Base-by-base conservation (phyloP, 2,329 filamentous ascomycete genomes). In the Aspergillus sp. region DNA sequence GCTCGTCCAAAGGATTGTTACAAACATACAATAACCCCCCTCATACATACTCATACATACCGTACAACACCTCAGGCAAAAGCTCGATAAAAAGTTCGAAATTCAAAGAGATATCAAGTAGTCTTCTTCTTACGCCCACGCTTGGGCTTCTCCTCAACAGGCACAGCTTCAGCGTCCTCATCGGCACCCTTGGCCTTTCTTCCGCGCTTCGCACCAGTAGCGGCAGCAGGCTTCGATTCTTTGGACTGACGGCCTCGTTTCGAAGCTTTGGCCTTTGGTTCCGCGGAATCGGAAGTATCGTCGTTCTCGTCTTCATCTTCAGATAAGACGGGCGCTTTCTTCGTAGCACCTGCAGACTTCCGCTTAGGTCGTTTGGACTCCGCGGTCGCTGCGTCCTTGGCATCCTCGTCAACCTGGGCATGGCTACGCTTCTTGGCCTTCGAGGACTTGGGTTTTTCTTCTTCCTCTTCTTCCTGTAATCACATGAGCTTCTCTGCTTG, bases 161-260 rank as follows among this genome's bases (percentile, higher is more conserved):
- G 53, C 18, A 64, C 58, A 3, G 54, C 61, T 7, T 62, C 61
- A n/a, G 56, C 55, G 3, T 62, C 44, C 24, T 66, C 62, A 4
- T 51, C 39, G 17, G 53, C 56, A 22, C 45, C 48, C 8, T 52
- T 20, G 48, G 60, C 63, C 38, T 51, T 51, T 44, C 30, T 30
- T 58, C 57, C 44, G 48, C 48, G 34, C 39, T 58, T 63, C n/a
- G 56, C 30, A 38, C 53, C 48, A 22, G 55, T 22, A n/a, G 55
- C 38, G 20, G 56, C 13, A 34, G 48, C 56, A 26, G 58, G 34
- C 26, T 20, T 39, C 17, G 34, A n/a, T 12, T 51, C 43, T 36
- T 66, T 67, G 13, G 60, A 24, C 32, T 64, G 13, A 44, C 67
- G 68, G 6, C 65, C 65, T 32, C 63, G 62, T 43, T 66, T 67